Percentiles rank a stretch among this genome's conserved stretches.
Evolutionary conservation across 2,329 filamentous ascomycete species (phyloP).

Genomic region (Neonectria sp.): DNA sequence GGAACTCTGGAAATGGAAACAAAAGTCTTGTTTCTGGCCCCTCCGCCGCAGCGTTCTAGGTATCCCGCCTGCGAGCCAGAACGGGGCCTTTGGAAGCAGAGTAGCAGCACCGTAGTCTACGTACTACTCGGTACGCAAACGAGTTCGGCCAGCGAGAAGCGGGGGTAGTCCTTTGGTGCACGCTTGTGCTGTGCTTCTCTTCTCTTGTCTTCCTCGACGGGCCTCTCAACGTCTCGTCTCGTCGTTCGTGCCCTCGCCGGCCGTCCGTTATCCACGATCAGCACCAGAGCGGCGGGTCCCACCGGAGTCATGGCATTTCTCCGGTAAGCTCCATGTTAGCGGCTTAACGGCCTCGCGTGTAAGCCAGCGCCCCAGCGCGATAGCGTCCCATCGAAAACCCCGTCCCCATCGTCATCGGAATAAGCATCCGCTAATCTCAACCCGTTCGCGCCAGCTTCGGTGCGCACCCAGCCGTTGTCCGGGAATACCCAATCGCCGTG

Average conservation of each 20-base stretch:
- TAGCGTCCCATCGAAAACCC: constrained; percentile 16
- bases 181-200: not conserved
- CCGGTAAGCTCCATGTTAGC: constrained; percentile 2
- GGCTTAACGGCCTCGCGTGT: accelerated
- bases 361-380: constrained; percentile 5
- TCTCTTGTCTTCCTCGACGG: not conserved
- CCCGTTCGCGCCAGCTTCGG: constrained; percentile 37
- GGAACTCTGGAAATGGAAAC: not conserved
- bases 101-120: not conserved
- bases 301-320: constrained; percentile 4
- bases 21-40: constrained; percentile 12
- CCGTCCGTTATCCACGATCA: constrained; percentile 8
- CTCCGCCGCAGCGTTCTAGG: constrained; percentile 7
- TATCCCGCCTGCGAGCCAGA: constrained; percentile 3
- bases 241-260: constrained; percentile 3
- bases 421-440: constrained; percentile 48
- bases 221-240: constrained; percentile 9
- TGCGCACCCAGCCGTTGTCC: constrained; percentile 29
- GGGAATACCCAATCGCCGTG: constrained; percentile 48
- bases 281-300: constrained; percentile 15
- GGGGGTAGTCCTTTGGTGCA: not conserved
- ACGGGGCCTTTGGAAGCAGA: too few relatives aligned
- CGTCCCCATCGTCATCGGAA: constrained; percentile 32
- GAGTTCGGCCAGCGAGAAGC: not conserved
- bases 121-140: not conserved